Base-by-base conservation (phyloP, 2,329 filamentous ascomycete genomes). In the Talaromyces funiculosus region DNA sequence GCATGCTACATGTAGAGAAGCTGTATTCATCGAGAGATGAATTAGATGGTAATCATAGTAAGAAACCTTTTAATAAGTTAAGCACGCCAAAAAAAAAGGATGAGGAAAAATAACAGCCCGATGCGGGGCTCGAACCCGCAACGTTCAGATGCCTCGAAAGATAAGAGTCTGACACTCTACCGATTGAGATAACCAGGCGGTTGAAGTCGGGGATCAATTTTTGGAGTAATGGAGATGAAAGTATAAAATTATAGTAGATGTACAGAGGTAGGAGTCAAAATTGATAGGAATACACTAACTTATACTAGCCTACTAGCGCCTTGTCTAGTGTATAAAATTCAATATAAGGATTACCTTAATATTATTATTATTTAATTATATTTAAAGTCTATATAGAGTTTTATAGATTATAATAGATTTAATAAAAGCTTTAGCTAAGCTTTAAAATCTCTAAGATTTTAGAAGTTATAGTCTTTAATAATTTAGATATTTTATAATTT, bases 81-180 rank as follows among this genome's bases (percentile, higher is more conserved):
- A 6, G 18, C 38, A 42, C 12, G 3, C 9, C 7, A 9, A 18
- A 18, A 3, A 9, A 29, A 18, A 51, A 31, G 20, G 33, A 33
- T 9, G 8, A 18, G 16, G 8, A 20, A 51, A 51, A 51, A 33
- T 3, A 33, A 51, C 45, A 51, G 45, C 45, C 45, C 45, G 45
- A 51, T 51, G 45, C 45, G 45, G 45, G 45, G 45, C 45, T 51
- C 29, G 45, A 51, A 51, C 45, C 45, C 45, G 45, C 45, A 51
- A 51, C 45, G 45, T 51, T 51, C 45, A 51, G 45, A 51, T 51
- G 45, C 45, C 45, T 51, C 45, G 26, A 51, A 14, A 14, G 45
- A 51, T 51, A 51, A 51, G 45, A 51, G 45, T 51, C 45, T 51
- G 45, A 51, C 45, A 51, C 45, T 51, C 45, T 51, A 51, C 45